Base-by-base conservation (phyloP, 1,139 yeast species). In the Yamadazyma dushanensis region DNA sequence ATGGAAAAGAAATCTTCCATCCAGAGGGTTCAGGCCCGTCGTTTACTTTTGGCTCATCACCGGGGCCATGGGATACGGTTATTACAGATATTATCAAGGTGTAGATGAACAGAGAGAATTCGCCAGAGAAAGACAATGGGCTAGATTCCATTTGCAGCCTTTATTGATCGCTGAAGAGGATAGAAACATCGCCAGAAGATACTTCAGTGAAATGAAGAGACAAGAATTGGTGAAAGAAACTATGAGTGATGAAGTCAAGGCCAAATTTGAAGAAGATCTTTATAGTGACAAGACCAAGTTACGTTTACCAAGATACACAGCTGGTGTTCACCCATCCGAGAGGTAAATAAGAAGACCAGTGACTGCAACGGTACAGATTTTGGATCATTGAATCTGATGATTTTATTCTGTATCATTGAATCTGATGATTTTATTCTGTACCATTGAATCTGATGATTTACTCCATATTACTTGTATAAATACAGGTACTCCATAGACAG, bases 1-100 rank as follows among this genome's bases (percentile, higher is more conserved):
- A 67, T 87, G 95, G 95, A 84, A 83, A 67, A 78, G 95, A 62
- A 83, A 86, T 60, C 66, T 87, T 41, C 95, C 95, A 24, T 66
- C 94, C 3, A 74, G 95, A 53, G 95, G 96, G 3, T 85, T 86
- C 66, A 71, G 94, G 47, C 92, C 95, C 14, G 66, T 79, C 32
- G 68, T 85, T 36, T 86, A 83, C 66, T 72, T 85, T 44, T 76
- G 78, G 57, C 78, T 83, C 26, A 61, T 84, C 41, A 65, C 77
- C 23, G 86, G 79, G 8, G 53, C 80, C 57, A 76, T 84, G 62
- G 70, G 80, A 4, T 84, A 78, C 56, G 95, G 95, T 7, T 84
- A 81, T 66, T 83, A 83, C 63, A 69, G 74, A 52, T 71, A 78
- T 41, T 74, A 76, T 51, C 66, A 74, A 47, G 92, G 90, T 31